Percentiles rank a stretch among this genome's conserved stretches.
These are phyloP conservation scores for Trichoderma sp. DNA, from an alignment of 2,329 filamentous ascomycete genomes.

Conservation along the genomic window DNA sequence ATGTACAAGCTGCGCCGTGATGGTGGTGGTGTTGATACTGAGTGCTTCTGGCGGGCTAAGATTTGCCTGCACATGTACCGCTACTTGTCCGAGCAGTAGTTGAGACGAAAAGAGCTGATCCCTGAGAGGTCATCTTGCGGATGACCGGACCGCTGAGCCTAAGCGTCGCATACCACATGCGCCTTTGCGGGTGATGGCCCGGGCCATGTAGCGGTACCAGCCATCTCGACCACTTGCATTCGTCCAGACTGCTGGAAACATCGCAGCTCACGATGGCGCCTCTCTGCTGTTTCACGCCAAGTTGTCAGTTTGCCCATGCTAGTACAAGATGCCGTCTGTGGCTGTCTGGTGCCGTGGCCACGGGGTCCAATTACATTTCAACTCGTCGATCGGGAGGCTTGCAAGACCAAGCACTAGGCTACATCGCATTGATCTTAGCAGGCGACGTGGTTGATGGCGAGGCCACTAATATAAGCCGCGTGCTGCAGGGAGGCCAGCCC, in stretches of 20 bases:
- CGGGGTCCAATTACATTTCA: conserved; percentile 21
- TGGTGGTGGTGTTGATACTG: not conserved
- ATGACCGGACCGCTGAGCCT: conserved; percentile 24
- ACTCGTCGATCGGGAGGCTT: not conserved
- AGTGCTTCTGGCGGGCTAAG: not conserved
- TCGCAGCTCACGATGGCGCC: not conserved
- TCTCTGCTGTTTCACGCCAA: not conserved
- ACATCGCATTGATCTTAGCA: not conserved
- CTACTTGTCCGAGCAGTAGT: not conserved
- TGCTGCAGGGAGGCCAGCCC: conserved; percentile 12
- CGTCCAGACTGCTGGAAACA: not conserved
- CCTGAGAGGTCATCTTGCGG: conserved; percentile 13
- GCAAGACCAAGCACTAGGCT: not conserved
- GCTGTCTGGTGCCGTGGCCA: conserved; percentile 8
- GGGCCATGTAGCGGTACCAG: not conserved
- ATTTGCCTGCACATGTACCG: not conserved
- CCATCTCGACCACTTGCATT: not conserved
- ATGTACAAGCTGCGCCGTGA: not conserved
- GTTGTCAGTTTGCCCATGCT: not conserved
- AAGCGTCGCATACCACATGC: not conserved
- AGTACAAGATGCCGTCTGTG: not conserved
- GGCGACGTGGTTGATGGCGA: not conserved
- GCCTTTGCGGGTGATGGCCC: conserved; percentile 1
- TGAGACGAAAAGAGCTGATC: not conserved
- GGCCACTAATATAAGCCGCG: not conserved